A percentile compares a stretch with the other conserved stretches of the same genome.
These are phyloP conservation scores for Xylaria flabelliformis DNA, from an alignment of 495 filamentous ascomycete genomes.

Conservation along the genomic window DNA sequence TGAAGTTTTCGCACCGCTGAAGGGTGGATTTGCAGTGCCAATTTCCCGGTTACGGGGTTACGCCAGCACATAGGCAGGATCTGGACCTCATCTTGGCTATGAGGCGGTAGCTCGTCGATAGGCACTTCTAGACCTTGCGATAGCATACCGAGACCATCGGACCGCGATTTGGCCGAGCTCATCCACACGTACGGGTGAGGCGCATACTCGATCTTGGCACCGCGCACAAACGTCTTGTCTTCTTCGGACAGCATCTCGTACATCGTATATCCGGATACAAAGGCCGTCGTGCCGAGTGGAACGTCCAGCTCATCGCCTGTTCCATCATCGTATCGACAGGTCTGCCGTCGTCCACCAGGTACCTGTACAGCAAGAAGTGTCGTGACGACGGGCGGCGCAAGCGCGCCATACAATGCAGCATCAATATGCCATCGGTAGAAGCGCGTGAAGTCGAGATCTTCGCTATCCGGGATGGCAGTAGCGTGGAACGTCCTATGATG, in stretches of 20 bases:
- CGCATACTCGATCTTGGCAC: slow-evolving; percentile 72
- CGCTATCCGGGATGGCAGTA: slow-evolving; percentile 63
- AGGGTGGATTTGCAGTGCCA: slow-evolving; percentile 75
- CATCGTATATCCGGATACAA: slow-evolving; percentile 71
- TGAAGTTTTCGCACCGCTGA: slow-evolving; percentile 70
- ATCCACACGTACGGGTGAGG: slow-evolving; percentile 83
- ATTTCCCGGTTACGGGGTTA: slow-evolving; percentile 69
- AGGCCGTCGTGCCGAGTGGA: slow-evolving; percentile 77
- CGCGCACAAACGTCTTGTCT: slow-evolving; percentile 69
- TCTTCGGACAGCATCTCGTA: slow-evolving; percentile 65
- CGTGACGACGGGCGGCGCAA: slow-evolving; percentile 70
- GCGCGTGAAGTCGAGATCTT: slow-evolving; percentile 70
- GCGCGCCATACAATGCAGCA: slow-evolving; percentile 72
- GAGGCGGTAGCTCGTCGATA: slow-evolving; percentile 61
- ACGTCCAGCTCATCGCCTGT: slow-evolving; percentile 70
- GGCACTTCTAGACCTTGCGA: slow-evolving; percentile 66
- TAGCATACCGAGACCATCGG: slow-evolving; percentile 70
- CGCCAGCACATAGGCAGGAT: slow-evolving; percentile 74
- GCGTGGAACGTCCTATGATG: slow-evolving; percentile 78
- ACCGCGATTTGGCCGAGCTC: slow-evolving; percentile 65
- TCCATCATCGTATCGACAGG: slow-evolving; percentile 73
- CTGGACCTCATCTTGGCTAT: slow-evolving; percentile 70
- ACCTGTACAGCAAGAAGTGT: slow-evolving; percentile 72
- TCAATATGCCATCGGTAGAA: slow-evolving; percentile 85
- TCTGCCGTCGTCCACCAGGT: slow-evolving; percentile 67